Percentiles rank a stretch among this genome's conserved stretches.
These are phyloP conservation scores for Rhodofomes roseus DNA, from an alignment of 1,284 basidiomycete species.

Conservation along the genomic window DNA sequence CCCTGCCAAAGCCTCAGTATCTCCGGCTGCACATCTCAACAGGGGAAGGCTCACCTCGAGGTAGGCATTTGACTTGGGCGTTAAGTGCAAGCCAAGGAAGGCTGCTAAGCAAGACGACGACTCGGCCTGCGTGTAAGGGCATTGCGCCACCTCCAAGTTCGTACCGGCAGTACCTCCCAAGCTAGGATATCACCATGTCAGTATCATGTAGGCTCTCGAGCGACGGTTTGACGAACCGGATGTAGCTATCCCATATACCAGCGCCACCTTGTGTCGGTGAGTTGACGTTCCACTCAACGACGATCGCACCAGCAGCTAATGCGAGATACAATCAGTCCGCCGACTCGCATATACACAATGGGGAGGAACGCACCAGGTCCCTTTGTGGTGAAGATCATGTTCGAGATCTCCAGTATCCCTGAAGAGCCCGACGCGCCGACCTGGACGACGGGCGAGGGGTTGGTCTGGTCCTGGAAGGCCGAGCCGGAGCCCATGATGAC, in stretches of 20 bases:
- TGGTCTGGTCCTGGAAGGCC: conserved; percentile 50
- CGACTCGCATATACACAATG: neutral
- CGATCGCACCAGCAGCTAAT: conserved; percentile 61
- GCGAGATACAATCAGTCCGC: conserved; percentile 1
- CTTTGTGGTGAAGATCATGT: conserved; percentile 51
- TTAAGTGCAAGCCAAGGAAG: conserved; percentile 64
- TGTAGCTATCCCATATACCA: conserved; percentile 75
- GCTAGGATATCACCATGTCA: neutral
- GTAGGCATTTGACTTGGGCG: conserved; percentile 51
- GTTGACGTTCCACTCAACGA: conserved; percentile 71
- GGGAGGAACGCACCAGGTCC: conserved; percentile 46
- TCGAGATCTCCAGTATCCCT: conserved; percentile 56
- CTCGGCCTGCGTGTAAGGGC: conserved; percentile 33
- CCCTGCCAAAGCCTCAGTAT: conserved; percentile 16
- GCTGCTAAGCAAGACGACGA: conserved; percentile 49
- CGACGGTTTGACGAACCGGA: conserved; percentile 25
- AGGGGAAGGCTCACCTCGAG: conserved; percentile 40
- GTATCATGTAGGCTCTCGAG: conserved; percentile 8
- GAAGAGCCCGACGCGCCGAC: conserved; percentile 48
- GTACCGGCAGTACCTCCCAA: conserved; percentile 40
- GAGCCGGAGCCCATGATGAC: conserved; percentile 66
- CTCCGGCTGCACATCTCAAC: neutral
- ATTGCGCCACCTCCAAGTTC: conserved; percentile 44
- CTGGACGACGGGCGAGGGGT: conserved; percentile 54
- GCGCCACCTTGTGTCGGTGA: conserved; percentile 54